Base-by-base conservation (phyloP, 345 rosid species). In the Dimocarpus longan region DNA sequence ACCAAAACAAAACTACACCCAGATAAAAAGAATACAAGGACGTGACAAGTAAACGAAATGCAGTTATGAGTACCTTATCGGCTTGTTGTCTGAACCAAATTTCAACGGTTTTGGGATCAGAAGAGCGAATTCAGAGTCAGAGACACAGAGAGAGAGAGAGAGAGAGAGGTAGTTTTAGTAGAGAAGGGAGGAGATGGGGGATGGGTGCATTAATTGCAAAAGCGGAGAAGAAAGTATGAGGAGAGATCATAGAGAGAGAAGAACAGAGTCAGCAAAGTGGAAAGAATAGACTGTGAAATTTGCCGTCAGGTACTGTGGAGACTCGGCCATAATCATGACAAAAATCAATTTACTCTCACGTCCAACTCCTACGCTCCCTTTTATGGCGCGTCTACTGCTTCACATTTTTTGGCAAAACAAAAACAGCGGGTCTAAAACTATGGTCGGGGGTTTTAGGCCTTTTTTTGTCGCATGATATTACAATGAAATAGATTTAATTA, bases 171-270 rank as follows among this genome's bases (percentile, higher is more conserved):
- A 73, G 64, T 3, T 26, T 7, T 18, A 24, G 64, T 4, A 8
- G 50, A 16, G 15, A 66, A 65, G 69, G 69, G 76, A 40, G 59
- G 75, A 32, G 46, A 19, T n/a, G 44, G 71, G 79, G 59, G 78
- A 79, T 76, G 84, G 87, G 82, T 84, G 85, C 85, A 86, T 87
- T 84, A 52, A 85, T 76, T 82, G 83, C 84, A 71, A 80, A 76
- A 75, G 73, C 66, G 57, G 40, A 66, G 72, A 9, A 42, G 43
- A 60, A 46, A 21, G 11, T 21, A 7, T 32, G 54, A 74, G 39
- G 48, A 26, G 40, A 62, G 42, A 65, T 6, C 10, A 24, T 59
- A 75, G 46, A 75, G 39, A 60, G 19, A 69, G 12, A 3, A 28
- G 7, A 26, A 11, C n/a, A 28, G 54, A 40, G 42, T 74, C 24